Evolutionary conservation across 768 basidiomycete genomes (phyloP), one percentile per base, ranked within the genome.

Genomic region (Kwoniella sp.): DNA sequence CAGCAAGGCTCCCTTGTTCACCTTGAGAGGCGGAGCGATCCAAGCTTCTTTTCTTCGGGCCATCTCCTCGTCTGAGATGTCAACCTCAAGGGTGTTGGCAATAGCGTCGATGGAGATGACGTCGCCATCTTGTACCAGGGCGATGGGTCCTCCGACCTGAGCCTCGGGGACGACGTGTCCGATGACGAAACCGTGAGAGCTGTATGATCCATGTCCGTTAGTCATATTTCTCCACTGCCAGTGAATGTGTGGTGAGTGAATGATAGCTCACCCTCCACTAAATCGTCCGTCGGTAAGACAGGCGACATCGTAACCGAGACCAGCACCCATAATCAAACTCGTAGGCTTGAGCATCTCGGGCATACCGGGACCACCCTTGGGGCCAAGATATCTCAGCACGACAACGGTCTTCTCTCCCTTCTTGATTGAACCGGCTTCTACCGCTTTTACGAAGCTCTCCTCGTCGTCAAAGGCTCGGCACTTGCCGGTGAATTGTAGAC

Each of bases 291-390:
- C 95, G 19, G 96, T 99, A 69, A 99, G 81, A 80, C 92, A 97
- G 40, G 95, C 95, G 53, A 98, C 96, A 71, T 98, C 95, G 69
- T 89, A 83, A 12, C 96, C 96, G 12, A 98, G 85, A 12, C 96
- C 96, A 13, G 96, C 96, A 59, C 96, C 96, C 91, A 99, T 98
- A 80, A 99, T 93, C 75, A 98, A 79, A 83, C 91, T 91, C 30
- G 95, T 98, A 25, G 94, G 94, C 79, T 97, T 97, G 63, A 98
- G 85, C 96, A 99, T 99, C 83, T 99, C 96, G 54, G 93, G 95
- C 95, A 99, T 99, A 67, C 93, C 92, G 33, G 95, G 95, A 63
- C 95, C 96, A 66, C 95, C 95, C 82, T 92, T 90, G 27, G 95
- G 95, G 52, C 96, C 96, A 69, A 99, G 87, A 79, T 99, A 98